A percentile compares a stretch with the other conserved stretches of the same genome.
These are phyloP conservation scores for Kalmusia sp. DNA, from an alignment of 2,329 filamentous ascomycete genomes.

Conservation along the genomic window DNA sequence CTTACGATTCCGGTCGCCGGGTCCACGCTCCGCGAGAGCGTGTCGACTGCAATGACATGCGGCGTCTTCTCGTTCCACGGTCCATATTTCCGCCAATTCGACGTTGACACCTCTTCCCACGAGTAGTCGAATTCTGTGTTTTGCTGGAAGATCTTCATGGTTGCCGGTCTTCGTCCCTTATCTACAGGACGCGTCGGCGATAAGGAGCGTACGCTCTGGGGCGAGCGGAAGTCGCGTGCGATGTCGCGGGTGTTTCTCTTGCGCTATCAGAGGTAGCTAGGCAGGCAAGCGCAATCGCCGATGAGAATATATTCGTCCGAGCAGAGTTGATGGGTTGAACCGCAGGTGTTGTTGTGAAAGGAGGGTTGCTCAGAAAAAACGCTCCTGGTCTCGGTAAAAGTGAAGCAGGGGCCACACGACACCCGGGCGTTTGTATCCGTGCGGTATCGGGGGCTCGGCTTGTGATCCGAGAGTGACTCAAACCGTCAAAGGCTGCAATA, in stretches of 20 bases:
- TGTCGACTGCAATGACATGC: conserved; percentile 95
- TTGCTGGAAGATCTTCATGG: conserved; percentile 96
- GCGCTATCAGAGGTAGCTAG: too few relatives aligned
- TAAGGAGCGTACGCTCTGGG: conserved; percentile 6
- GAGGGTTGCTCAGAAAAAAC: conserved; percentile 19
- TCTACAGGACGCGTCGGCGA: conserved; percentile 12
- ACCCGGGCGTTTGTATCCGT: conserved; percentile 17
- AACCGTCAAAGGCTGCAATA: conserved; percentile 1
- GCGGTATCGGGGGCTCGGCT: conserved; percentile 7
- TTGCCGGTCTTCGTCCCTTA: conserved; percentile 12
- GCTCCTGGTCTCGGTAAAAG: conserved; percentile 19
- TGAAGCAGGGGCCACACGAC: conserved; percentile 21
- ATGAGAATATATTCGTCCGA: too few relatives aligned
- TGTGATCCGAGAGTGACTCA: conserved; percentile 15
- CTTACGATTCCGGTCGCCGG: conserved; percentile 70
- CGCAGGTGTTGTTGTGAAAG: conserved; percentile 16
- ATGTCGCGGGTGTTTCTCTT: too few relatives aligned
- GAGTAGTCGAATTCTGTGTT: conserved; percentile 93
- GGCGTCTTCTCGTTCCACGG: conserved; percentile 99
- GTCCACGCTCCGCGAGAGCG: conserved; percentile 75
- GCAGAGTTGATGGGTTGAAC: not conserved
- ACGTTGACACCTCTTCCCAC: conserved; percentile 96
- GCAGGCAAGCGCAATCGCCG: too few relatives aligned
- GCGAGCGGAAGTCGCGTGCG: not conserved
- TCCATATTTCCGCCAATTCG: conserved; percentile 98